phyloP scores from a whole-genome alignment of 768 basidiomycete species.

The Mycena chlorophos region DNA sequence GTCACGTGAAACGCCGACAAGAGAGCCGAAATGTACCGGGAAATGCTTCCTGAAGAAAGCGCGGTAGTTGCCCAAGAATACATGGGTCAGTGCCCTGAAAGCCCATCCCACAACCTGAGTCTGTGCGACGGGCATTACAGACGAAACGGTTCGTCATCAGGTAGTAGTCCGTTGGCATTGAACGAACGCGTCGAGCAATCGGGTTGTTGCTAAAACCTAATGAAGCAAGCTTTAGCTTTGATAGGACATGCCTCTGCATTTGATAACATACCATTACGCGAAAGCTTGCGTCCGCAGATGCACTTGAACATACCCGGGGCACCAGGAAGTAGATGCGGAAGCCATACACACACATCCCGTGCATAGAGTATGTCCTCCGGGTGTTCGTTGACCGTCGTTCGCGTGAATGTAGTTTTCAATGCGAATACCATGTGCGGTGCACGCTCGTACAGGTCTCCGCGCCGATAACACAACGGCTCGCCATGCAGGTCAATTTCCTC shows the following conservation, averaged over 20 bases:
- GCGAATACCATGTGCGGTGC: neutral
- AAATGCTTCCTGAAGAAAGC: constrained; percentile 8
- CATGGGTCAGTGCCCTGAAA: constrained; percentile 12
- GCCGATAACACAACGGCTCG: neutral
- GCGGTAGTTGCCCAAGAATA: constrained; percentile 15
- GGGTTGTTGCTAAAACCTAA: constrained; percentile 18
- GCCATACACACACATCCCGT: constrained; percentile 2
- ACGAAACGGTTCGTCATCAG: constrained; percentile 13
- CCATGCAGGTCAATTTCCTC: neutral
- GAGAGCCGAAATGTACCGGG: constrained; percentile 1
- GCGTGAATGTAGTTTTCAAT: neutral
- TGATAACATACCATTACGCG: constrained; percentile 8
- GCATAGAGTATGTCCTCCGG: neutral
- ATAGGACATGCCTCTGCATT: neutral
- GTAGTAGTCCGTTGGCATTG: constrained; percentile 11
- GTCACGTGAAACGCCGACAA: neutral
- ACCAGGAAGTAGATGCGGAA: constrained; percentile 6
- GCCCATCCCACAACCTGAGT: constrained; percentile 6
- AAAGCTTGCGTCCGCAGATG: constrained; percentile 6
- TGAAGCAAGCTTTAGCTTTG: neutral
- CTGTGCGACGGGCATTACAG: constrained; percentile 4
- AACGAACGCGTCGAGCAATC: constrained; percentile 11
- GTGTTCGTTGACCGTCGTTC: neutral
- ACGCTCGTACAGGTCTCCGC: constrained; percentile 1
- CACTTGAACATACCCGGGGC: constrained; percentile 15